Base-by-base conservation (phyloP, 1,284 basidiomycete species). In the Fistulinella cinereoalba region DNA sequence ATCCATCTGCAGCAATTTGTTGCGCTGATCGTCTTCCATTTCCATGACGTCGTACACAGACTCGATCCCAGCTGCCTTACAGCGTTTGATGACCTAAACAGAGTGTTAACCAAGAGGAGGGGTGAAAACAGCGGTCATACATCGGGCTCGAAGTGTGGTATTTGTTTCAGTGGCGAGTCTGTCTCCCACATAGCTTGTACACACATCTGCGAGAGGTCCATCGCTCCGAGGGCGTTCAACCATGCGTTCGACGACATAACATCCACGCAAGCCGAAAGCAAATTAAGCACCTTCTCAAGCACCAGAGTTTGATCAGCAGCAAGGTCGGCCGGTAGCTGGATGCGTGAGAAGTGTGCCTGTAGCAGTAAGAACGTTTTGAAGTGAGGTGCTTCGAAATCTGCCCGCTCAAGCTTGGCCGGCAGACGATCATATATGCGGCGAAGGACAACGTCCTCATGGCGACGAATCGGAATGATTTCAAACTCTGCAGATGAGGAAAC, bases 171-270 rank as follows among this genome's bases (percentile, higher is more conserved):
- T 0, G 93, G 92, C 37, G 88, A 92, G 67, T 97, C 97, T 25
- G 86, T 88, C 62, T 99, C 95, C 96, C 96, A 98, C 65, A 96
- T 86, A 1, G 91, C 95, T 69, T 99, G 97, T 2, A 98, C 93
- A 66, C 92, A 94, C 96, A 99, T 99, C 71, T 99, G 97, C n/a
- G 88, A 91, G 49, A 99, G 68, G 71, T 99, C 97, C 97, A 99
- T 99, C 0, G 95, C 96, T 41, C 95, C 90, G 13, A 98, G 73
- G 1, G 95, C 96, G 61, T 87, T 96, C 59, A 99, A 69, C 85
- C 86, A 96, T 3, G 91, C 93, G 62, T 97, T 97, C 40, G 88
- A 93, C 5, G 90, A 94, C 92, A 99, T 94, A 50, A 99, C 96
- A 65, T 98, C 96, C 28, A 98, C 95, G 62, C 92, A 95, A 2